Evolutionary conservation across 176 grass and related monocot species (phyloP).

Genomic region (Thalia dealbata): DNA sequence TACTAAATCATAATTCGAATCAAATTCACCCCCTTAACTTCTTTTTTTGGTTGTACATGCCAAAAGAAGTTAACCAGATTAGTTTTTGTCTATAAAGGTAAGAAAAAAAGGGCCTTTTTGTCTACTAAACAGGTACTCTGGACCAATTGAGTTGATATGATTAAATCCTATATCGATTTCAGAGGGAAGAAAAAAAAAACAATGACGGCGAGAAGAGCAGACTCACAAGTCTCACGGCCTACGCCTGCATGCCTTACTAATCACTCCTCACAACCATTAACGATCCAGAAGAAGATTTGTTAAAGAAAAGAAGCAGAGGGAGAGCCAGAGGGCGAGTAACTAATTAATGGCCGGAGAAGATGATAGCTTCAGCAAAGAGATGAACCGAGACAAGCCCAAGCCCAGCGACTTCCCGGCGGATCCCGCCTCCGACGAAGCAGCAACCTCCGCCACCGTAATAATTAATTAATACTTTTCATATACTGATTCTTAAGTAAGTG

Average conservation of each 20-base stretch:
- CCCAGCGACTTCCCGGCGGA: constrained; percentile 1
- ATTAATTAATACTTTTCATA: no score
- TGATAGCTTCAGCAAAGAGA: neutral
- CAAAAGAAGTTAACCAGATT: no score
- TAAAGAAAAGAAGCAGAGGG: neutral
- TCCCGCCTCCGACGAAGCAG: constrained; percentile 4
- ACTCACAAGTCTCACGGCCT: neutral
- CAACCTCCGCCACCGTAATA: neutral
- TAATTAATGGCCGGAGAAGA: neutral
- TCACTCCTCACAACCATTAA: neutral
- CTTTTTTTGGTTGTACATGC: no score
- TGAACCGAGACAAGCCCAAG: constrained; percentile 3
- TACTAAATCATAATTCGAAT: no score
- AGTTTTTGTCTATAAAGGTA: no score
- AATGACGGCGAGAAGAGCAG: neutral
- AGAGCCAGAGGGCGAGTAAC: neutral
- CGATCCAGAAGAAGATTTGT: neutral
- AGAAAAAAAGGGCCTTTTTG: no score
- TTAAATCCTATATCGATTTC: neutral
- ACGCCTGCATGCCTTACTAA: no score
- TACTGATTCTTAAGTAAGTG: neutral
- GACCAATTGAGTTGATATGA: neutral
- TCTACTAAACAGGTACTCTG: no score
- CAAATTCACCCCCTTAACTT: no score
- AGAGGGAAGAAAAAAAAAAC: neutral